Conservation (phyloP, 805 yeast genomes). For the Cyberlindnera mrakii region DNA sequence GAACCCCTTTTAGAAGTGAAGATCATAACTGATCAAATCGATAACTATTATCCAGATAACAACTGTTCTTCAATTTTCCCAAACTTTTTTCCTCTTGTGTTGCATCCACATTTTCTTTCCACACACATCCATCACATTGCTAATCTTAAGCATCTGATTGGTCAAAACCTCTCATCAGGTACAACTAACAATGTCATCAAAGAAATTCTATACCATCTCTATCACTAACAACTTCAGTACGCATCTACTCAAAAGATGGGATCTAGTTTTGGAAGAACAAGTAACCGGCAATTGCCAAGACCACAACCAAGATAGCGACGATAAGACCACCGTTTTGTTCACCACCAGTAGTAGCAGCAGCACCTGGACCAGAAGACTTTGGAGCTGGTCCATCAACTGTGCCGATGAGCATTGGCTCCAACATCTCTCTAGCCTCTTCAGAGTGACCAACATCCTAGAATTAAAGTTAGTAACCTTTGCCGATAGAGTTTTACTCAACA, state of each 20-base stretch:
- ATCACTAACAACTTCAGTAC: not conserved
- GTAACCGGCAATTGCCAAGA: conserved; percentile 20
- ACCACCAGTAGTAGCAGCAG: conserved; percentile 22
- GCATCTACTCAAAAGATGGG: not conserved
- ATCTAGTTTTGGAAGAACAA: conserved; percentile 4
- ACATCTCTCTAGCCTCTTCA: conserved; percentile 83
- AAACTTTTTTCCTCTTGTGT: too few species aligned
- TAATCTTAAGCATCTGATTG: conserved; percentile 1
- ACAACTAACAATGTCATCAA: not conserved
- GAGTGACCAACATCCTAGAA: conserved; percentile 89
- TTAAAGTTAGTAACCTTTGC: not conserved
- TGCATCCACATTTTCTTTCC: too few species aligned
- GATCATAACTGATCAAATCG: too few species aligned
- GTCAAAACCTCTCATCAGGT: not conserved
- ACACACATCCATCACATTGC: not conserved
- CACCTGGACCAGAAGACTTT: conserved; percentile 13
- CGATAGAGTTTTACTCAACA: conserved; percentile 11
- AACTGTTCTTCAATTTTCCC: too few species aligned
- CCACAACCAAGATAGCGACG: conserved; percentile 15
- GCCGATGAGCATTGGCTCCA: conserved; percentile 68
- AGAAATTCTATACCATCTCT: not conserved
- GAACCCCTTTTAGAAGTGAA: too few species aligned
- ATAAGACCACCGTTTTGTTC: conserved; percentile 21
- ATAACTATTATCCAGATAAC: too few species aligned
- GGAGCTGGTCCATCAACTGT: conserved; percentile 60